A percentile compares a stretch with the other conserved stretches of the same genome.
Conservation (phyloP, 1,284 basidiomycete species). For the Rhodotorula sp. region DNA sequence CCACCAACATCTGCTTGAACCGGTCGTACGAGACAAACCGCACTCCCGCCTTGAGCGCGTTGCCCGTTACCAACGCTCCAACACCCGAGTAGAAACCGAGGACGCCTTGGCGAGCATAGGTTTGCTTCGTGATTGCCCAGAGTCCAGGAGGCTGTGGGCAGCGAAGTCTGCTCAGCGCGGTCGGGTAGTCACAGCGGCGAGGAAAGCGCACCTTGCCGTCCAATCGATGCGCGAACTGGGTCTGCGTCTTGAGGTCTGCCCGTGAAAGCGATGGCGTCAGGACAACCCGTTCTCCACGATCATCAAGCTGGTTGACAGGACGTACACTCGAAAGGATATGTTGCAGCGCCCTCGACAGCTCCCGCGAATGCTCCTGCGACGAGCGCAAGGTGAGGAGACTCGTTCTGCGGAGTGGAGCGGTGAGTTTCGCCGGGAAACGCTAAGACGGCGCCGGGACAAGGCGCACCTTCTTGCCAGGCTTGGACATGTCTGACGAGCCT, state of each 20-base stretch:
- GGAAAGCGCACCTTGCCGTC: constrained; percentile 13
- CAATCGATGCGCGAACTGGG: constrained; percentile 34
- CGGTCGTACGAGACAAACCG: constrained; percentile 92
- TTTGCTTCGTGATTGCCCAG: constrained; percentile 48
- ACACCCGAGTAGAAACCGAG: constrained; percentile 48
- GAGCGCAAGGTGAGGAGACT: constrained; percentile 50
- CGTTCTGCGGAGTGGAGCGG: constrained; percentile 22
- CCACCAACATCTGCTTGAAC: constrained; percentile 81
- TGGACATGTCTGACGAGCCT: constrained; percentile 8
- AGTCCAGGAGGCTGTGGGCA: constrained; percentile 48
- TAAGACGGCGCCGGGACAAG: not conserved
- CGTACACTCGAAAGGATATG: constrained; percentile 77
- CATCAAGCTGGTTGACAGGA: not conserved
- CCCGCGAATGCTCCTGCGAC: constrained; percentile 92
- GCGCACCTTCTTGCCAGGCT: constrained; percentile 21
- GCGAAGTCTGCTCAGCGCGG: not conserved
- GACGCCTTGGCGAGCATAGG: constrained; percentile 48
- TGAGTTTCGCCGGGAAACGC: not conserved
- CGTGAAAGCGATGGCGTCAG: not conserved
- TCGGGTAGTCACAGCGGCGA: not conserved
- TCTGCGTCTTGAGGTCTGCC: constrained; percentile 38
- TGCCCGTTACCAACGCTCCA: constrained; percentile 80
- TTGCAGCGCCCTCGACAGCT: constrained; percentile 73
- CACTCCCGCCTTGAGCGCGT: constrained; percentile 87
- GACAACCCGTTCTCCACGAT: not conserved